phyloP scores from a whole-genome alignment of 2,329 filamentous ascomycete genomes.

The Aspergillus intermedius region DNA sequence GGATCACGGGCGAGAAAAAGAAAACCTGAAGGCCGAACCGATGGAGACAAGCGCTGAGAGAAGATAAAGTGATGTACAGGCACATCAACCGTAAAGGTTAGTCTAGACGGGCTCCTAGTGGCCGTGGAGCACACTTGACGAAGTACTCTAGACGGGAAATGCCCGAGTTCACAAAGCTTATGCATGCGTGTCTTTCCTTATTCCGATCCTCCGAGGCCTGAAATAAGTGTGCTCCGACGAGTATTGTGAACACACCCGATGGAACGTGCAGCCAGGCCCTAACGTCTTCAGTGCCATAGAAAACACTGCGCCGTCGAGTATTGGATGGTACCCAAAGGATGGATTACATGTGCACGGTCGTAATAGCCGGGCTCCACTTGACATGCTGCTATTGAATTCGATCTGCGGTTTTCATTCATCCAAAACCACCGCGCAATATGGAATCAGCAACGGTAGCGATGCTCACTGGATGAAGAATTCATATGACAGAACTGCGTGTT shows the following conservation, averaged over 20 bases:
- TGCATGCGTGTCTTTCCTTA: background rate
- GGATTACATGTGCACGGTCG: background rate
- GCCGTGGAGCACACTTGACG: background rate
- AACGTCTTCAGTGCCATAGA: background rate
- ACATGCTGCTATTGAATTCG: background rate
- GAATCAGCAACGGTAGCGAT: background rate
- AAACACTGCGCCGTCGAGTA: too few species aligned
- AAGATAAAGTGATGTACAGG: background rate
- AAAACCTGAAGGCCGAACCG: background rate
- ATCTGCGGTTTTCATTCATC: background rate
- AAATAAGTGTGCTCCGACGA: background rate
- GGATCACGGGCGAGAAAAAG: conserved; percentile 1
- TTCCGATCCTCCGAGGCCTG: background rate
- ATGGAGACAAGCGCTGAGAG: background rate
- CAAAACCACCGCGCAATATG: background rate
- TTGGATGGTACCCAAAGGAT: too few species aligned
- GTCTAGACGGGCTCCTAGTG: too few species aligned
- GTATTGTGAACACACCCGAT: too few species aligned
- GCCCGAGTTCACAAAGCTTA: background rate
- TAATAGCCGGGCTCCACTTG: background rate
- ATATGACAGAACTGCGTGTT: background rate
- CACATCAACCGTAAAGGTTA: background rate
- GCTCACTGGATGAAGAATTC: background rate
- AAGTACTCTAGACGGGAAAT: background rate
- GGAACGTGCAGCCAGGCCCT: background rate